Evolutionary conservation across 2,329 filamentous ascomycete genomes (phyloP), one percentile per base, ranked within the genome.

Genomic region (Penicillium polonicum): DNA sequence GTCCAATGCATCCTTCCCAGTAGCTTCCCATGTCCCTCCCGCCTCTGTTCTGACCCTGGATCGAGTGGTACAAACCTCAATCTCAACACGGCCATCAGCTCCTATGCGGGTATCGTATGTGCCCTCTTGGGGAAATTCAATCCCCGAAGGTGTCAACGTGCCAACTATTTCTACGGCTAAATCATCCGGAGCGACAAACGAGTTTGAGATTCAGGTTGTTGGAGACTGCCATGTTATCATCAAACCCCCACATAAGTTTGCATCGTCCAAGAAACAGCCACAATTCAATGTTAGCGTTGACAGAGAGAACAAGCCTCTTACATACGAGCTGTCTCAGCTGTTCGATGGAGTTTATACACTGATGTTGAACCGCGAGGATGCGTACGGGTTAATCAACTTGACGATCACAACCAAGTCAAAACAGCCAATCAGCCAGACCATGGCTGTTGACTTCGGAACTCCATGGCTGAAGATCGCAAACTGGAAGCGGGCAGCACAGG

Each of bases 271-370:
- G 62, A 82, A 77, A 63, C 74, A 75, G 17, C 74, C 76, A 15
- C 78, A 76, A 29, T 77, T 85, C 53, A 74, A 78, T 50, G 79
- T 85, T 38, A 75, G 76, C 46, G 76, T 85, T 46, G 74, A 69
- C 29, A 78, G 79, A 51, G 68, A 69, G n/a, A 75, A 74, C 27
- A 70, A 72, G 17, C 61, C 71, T 35, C 68, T 80, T 45, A 65
- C 78, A 27, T 77, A 79, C 56, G 74, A 80, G 57, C 69, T 80
- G n/a, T 79, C 79, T 38, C 77, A 76, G 44, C 74, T 83, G 9
- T 80, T 83, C 56, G 79, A 82, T 35, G 81, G 81, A 9, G 79
- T 83, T 8, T 84, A 84, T 61, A 76, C 79, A 15, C 70, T 85
- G 38, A 77, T 78, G 29, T 68, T 84, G 17, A 77, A 81, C 49